Evolutionary conservation across 306 rosid species (phyloP).

Genomic region (Fragaria vesca): DNA sequence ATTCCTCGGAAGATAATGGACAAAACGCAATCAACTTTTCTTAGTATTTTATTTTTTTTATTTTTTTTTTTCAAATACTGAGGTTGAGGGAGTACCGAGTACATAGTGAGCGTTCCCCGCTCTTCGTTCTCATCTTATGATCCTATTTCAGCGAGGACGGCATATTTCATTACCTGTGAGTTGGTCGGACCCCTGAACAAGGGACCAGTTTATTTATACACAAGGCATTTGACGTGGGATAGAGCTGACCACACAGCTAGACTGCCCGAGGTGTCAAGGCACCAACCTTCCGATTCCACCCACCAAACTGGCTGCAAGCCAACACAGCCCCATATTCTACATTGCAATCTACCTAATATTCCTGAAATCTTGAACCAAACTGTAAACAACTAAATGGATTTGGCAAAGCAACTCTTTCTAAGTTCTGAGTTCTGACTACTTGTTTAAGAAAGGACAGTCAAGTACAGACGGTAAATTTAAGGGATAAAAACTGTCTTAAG

Average conservation of each 20-base stretch:
- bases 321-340: background rate
- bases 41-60: no score
- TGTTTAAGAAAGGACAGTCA: background rate
- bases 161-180: no score
- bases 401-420: background rate
- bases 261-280: background rate
- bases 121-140: no score
- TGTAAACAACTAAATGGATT: background rate
- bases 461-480: background rate
- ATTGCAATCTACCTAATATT: background rate
- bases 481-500: background rate
- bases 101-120: no score
- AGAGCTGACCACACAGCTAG: background rate
- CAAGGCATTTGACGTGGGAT: no score
- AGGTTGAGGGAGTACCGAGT: no score
- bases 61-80: no score
- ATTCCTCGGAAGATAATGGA: no score
- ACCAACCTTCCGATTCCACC: background rate
- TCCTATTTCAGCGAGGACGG: no score
- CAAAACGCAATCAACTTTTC: no score
- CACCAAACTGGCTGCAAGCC: background rate
- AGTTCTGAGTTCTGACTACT: conserved; percentile 13
- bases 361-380: background rate
- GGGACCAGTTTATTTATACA: no score
- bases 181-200: no score